Evolutionary conservation across 192 early-diverging fungal genomes (phyloP).

Genomic region (Piromyces finnis): DNA sequence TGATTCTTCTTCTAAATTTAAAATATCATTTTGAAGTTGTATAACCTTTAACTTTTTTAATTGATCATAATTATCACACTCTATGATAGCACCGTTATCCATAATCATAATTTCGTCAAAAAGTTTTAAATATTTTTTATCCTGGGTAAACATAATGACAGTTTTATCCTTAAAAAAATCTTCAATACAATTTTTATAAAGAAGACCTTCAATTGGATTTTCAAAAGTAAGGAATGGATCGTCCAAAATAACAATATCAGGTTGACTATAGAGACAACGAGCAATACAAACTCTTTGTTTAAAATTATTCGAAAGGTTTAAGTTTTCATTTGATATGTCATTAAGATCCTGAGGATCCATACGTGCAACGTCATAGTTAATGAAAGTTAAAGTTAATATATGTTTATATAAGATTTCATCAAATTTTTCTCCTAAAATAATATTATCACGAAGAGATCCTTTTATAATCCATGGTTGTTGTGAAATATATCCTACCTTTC

Average conservation of each 20-base stretch:
- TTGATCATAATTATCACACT: conserved; percentile 34
- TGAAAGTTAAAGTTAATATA: conserved; percentile 23
- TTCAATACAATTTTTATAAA: conserved; percentile 26
- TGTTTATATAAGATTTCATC: conserved; percentile 35
- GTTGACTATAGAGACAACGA: conserved; percentile 11
- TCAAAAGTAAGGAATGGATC: conserved; percentile 1
- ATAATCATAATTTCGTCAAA: conserved; percentile 41
- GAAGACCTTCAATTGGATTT: conserved; percentile 21
- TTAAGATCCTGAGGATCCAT: conserved; percentile 24
- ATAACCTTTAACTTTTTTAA: conserved; percentile 39
- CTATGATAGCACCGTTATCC: conserved; percentile 25
- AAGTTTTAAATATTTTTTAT: conserved; percentile 16
- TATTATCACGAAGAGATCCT: conserved; percentile 52
- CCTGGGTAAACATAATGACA: conserved; percentile 35
- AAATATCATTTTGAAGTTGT: conserved; percentile 42
- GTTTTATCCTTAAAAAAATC: conserved; percentile 32
- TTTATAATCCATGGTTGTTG: conserved; percentile 58
- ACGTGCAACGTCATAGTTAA: neutral
- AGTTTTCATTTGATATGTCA: conserved; percentile 31
- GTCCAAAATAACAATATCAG: conserved; percentile 1
- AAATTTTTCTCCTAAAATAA: conserved; percentile 51
- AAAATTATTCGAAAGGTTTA: conserved; percentile 51
- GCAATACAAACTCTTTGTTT: conserved; percentile 44
- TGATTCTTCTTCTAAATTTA: conserved; percentile 10
- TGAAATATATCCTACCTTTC: conserved; percentile 37